Evolutionary conservation across 257 asterid genomes (phyloP), one percentile per base, ranked within the genome.

Genomic region (Agastache rugosa): DNA sequence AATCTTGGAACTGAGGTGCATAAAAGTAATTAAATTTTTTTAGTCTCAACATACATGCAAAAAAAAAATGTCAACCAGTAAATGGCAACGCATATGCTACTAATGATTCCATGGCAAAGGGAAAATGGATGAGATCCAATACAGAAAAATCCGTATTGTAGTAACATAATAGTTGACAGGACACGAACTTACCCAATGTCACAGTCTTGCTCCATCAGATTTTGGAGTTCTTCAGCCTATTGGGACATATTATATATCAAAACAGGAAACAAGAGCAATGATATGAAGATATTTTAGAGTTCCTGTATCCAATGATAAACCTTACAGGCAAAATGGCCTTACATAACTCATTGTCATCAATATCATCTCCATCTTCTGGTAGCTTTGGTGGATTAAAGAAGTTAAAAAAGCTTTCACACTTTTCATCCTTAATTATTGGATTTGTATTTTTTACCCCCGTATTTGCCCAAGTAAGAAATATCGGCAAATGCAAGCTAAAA

Each of bases 141-240:
- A 25, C n/a, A 22, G 44, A 27, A 23, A 6, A 63, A 63, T 16
- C 4, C 20, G 4, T n/a, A 17, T 17, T 63, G 23, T 7, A 9
- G 54, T 20, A 12, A 11, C 44, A 8, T 61, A 3, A 5, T 34
- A 61, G 47, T 34, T 29, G 44, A 44, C n/a, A 6, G 65, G 37
- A 51, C 23, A 16, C 23, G 12, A 10, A 77, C 93, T 79, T 70
- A 92, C 97, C 96, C 97, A 55, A 83, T 82, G 68, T 88, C 97
- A 76, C 85, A 88, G 79, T 92, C 97, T 79, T 90, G 92, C 83
- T 92, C 97, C 92, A n/a, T n/a, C n/a, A 73, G 67, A 83, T 80
- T 84, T 80, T 83, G 88, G 69, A 83, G 87, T 55, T 87, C 95
- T 86, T 90, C 96, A 51, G 90, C 95, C 96, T 91, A 82, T 67